Evolutionary conservation across 1,284 basidiomycete species (phyloP), one percentile per base, ranked within the genome.

Genomic region (Marasmius fiardii): DNA sequence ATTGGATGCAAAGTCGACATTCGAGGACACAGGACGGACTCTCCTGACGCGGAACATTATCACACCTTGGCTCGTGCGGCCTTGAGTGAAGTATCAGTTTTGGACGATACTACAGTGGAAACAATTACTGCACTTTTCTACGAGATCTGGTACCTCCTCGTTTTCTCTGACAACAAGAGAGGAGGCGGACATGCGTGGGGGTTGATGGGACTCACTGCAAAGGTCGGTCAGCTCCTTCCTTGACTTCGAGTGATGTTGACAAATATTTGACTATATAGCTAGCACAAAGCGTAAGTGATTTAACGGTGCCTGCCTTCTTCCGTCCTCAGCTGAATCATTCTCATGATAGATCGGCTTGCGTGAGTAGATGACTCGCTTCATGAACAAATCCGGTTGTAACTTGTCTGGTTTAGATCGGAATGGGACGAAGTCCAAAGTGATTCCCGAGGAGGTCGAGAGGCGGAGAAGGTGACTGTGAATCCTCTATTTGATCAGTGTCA

Each of bases 121-220:
- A 82, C 81, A 3, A 78, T 85, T 31, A 79, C 80, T 43, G 81
- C 81, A 11, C 65, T 76, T 6, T 77, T 77, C 57, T 77, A 76
- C 58, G 75, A 76, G 59, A 75, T 75, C 26, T 77, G 75, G 75
- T 78, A 74, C 60, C 65, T 77, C 44, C 62, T 76, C 45, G 74
- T 77, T 28, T 78, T 77, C 63, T 75, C 74, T n/a, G 75, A 77
- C 61, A 72, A 72, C 59, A 78, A 76, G 63, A 77, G 75, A 63
- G 75, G 75, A 12, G 71, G 71, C 47, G 72, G 71, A 21, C 75
- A 77, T 59, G 75, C 75, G 8, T 86, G 82, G 83, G 80, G 80
- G 28, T 68, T 84, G 34, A 83, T 86, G 82, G 83, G 83, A 23
- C 68, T 84, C 14, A 81, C 82, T 21, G 78, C 82, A 43, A 86